Conservation (phyloP, 371 early-diverging fungal species). For the Dichotomocladium elegans region DNA sequence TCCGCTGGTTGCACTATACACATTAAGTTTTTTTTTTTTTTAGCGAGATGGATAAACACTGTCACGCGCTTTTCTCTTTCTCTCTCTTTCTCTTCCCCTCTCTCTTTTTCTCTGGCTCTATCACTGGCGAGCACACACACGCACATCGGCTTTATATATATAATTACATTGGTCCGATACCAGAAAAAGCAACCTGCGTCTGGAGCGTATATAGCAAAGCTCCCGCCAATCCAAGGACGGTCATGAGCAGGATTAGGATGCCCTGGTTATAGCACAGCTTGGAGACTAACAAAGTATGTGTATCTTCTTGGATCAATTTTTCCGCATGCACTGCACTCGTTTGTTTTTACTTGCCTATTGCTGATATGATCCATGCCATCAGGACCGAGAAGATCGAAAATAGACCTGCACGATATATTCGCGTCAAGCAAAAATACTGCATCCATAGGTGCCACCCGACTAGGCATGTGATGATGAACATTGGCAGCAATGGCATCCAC, state of each 20-base stretch:
- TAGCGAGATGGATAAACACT: too few relatives aligned
- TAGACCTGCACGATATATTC: conserved; percentile 8
- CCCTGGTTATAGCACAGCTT: conserved; percentile 23
- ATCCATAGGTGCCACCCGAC: conserved; percentile 39
- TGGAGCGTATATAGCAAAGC: conserved; percentile 28
- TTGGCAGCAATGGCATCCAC: conserved; percentile 33
- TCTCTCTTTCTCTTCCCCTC: too few relatives aligned
- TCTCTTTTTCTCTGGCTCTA: too few relatives aligned
- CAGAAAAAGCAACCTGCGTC: conserved; percentile 19
- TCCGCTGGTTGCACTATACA: conserved; percentile 18
- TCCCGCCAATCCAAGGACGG: conserved; percentile 16
- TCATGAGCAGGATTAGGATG: conserved; percentile 26
- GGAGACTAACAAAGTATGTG: conserved; percentile 13
- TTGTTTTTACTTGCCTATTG: conserved; percentile 26
- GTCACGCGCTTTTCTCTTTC: too few relatives aligned
- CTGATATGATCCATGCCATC: conserved; percentile 23
- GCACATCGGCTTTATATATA: too few relatives aligned
- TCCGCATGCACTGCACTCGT: too few relatives aligned
- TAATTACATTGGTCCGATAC: conserved; percentile 31
- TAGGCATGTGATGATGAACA: conserved; percentile 12
- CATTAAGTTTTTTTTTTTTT: background rate
- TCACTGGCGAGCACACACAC: too few relatives aligned
- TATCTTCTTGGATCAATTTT: background rate
- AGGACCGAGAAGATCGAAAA: conserved; percentile 23
- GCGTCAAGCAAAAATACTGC: conserved; percentile 30